phyloP scores from a whole-genome alignment of 2,329 filamentous ascomycete genomes.

The Aspergillus viridinutans region DNA sequence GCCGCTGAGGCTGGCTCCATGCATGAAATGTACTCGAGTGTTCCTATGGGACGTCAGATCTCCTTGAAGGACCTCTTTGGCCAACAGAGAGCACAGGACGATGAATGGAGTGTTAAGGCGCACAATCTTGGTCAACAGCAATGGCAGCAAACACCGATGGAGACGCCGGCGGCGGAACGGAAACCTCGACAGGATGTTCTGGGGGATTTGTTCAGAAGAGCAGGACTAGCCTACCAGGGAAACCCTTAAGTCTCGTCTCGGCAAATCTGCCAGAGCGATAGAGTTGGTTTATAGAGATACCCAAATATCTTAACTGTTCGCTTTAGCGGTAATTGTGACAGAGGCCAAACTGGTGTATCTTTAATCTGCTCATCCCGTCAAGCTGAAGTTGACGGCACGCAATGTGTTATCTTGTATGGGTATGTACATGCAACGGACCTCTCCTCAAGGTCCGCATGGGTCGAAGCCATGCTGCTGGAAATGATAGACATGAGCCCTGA shows the following conservation, averaged over 20 bases:
- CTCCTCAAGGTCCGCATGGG: background rate
- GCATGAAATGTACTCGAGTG: slow-evolving; percentile 37
- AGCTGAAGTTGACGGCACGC: background rate
- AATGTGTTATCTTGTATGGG: background rate
- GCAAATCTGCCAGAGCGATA: background rate
- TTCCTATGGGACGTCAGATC: slow-evolving; percentile 51
- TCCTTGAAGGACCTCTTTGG: slow-evolving; percentile 53
- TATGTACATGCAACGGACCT: background rate
- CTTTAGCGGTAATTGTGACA: background rate
- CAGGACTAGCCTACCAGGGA: slow-evolving; percentile 33
- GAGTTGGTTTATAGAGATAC: slow-evolving; percentile 4
- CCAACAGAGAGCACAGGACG: slow-evolving; percentile 50
- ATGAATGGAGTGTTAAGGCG: slow-evolving; percentile 47
- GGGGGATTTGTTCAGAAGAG: slow-evolving; percentile 41
- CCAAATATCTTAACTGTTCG: background rate
- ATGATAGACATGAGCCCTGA: background rate
- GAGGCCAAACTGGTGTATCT: background rate
- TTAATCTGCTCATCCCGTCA: background rate
- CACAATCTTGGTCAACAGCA: slow-evolving; percentile 33
- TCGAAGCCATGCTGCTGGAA: background rate
- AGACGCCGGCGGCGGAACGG: slow-evolving; percentile 11
- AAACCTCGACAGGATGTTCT: slow-evolving; percentile 34
- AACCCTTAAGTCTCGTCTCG: slow-evolving; percentile 6
- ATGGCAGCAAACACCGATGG: slow-evolving; percentile 15
- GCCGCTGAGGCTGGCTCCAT: slow-evolving; percentile 23